A percentile compares a stretch with the other conserved stretches of the same genome.
These are phyloP conservation scores for Epichloe gansuensis DNA, from an alignment of 2,329 filamentous ascomycete genomes.

Conservation along the genomic window DNA sequence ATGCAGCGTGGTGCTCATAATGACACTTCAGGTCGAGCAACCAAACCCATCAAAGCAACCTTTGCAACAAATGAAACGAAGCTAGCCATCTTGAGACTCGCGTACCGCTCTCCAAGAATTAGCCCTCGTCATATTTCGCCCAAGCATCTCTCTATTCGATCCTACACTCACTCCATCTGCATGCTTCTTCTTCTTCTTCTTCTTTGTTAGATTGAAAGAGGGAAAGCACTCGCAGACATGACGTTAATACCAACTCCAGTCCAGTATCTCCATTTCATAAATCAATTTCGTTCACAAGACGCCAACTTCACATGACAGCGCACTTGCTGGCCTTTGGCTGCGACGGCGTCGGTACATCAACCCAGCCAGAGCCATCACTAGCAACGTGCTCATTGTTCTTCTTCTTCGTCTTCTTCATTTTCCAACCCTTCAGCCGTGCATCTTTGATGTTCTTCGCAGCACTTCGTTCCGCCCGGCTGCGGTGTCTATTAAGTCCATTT, in stretches of 20 bases:
- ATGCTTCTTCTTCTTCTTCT: background rate
- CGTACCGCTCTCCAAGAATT: too few relatives aligned
- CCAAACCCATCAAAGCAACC: too few relatives aligned
- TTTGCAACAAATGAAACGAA: background rate
- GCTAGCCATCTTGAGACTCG: too few relatives aligned
- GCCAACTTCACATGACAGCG: conserved; percentile 32
- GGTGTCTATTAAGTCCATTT: conserved; percentile 32
- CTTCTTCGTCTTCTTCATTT: conserved; percentile 28
- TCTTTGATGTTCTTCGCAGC: conserved; percentile 51
- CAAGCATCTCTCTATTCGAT: background rate
- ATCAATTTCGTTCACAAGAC: too few relatives aligned
- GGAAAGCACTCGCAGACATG: background rate
- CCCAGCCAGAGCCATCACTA: conserved; percentile 37
- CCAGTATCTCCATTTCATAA: background rate
- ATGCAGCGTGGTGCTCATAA: too few relatives aligned
- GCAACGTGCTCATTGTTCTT: conserved; percentile 17
- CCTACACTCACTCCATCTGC: background rate
- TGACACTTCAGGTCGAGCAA: too few relatives aligned
- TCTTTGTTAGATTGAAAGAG: background rate
- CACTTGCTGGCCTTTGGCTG: conserved; percentile 33
- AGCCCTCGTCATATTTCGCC: background rate
- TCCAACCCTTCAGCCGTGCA: conserved; percentile 46
- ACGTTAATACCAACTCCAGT: background rate
- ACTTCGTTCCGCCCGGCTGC: conserved; percentile 45
- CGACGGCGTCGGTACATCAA: conserved; percentile 30